Conservation (phyloP, 2,329 filamentous ascomycete species). For the Fusarium verticillioides region DNA sequence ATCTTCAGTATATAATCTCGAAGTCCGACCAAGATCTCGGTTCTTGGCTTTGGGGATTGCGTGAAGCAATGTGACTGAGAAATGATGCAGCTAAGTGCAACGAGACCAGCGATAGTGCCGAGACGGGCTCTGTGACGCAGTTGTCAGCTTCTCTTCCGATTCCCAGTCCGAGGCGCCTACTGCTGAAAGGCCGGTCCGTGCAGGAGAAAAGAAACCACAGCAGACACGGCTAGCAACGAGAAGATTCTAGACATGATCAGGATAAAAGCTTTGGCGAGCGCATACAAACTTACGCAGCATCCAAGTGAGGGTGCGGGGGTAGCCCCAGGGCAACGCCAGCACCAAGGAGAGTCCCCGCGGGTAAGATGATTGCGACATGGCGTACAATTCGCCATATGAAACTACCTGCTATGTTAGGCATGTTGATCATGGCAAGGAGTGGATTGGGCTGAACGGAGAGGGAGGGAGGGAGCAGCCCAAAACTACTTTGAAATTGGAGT, state of each 20-base stretch:
- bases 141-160: slow-evolving; percentile 27
- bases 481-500: background rate
- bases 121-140: slow-evolving; percentile 29
- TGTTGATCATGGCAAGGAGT: slow-evolving; percentile 4
- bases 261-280: background rate
- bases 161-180: slow-evolving; percentile 21
- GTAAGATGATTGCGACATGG: slow-evolving; percentile 14
- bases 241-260: slow-evolving; percentile 29
- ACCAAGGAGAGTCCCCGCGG: slow-evolving; percentile 31
- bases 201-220: slow-evolving; percentile 17
- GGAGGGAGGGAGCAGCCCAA: background rate
- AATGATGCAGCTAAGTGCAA: slow-evolving; percentile 14
- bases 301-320: slow-evolving; percentile 16
- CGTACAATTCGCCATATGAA: background rate
- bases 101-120: slow-evolving; percentile 8
- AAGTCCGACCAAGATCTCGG: slow-evolving; percentile 19
- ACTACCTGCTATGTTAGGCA: background rate
- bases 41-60: background rate
- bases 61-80: slow-evolving; percentile 1
- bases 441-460: background rate
- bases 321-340: slow-evolving; percentile 27
- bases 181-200: slow-evolving; percentile 27
- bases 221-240: slow-evolving; percentile 24
- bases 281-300: slow-evolving; percentile 30
- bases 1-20: slow-evolving; percentile 18